These are phyloP conservation scores for Trichoderma reesei DNA, from an alignment of 495 filamentous ascomycete genomes.

Conservation along the genomic window DNA sequence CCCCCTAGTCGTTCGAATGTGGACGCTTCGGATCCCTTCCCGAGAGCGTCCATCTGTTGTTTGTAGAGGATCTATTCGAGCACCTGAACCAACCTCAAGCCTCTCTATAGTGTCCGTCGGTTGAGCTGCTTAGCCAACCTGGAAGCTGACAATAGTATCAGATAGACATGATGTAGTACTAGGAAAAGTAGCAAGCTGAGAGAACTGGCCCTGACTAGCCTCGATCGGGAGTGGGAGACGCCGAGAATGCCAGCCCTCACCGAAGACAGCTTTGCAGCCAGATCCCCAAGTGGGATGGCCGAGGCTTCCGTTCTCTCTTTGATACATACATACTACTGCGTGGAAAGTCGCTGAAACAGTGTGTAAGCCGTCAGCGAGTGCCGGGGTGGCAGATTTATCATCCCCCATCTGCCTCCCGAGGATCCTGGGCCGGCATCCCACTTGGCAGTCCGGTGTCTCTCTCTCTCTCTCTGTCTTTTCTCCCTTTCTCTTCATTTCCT, in stretches of 20 bases:
- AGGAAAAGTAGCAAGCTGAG: background rate
- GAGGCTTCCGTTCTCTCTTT: background rate
- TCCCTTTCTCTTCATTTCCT: background rate
- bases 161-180: background rate
- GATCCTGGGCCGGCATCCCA: too few species aligned
- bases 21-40: too few species aligned
- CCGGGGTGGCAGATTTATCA: slow-evolving; percentile 6
- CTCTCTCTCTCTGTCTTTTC: background rate
- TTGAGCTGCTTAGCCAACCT: too few species aligned
- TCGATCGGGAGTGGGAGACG: background rate
- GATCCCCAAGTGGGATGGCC: background rate
- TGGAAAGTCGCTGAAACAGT: too few species aligned
- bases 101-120: too few species aligned
- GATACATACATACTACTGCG: too few species aligned
- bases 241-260: background rate
- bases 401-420: background rate
- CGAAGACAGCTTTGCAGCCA: background rate
- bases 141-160: too few species aligned
- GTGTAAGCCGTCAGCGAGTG: background rate
- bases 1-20: too few species aligned
- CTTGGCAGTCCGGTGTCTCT: background rate
- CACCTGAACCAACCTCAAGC: too few species aligned
- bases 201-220: background rate
- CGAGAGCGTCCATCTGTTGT: too few species aligned
- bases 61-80: too few species aligned